A percentile compares a stretch with the other conserved stretches of the same genome.
Conservation (phyloP, 2,329 filamentous ascomycete species). For the Penicillium sp. region DNA sequence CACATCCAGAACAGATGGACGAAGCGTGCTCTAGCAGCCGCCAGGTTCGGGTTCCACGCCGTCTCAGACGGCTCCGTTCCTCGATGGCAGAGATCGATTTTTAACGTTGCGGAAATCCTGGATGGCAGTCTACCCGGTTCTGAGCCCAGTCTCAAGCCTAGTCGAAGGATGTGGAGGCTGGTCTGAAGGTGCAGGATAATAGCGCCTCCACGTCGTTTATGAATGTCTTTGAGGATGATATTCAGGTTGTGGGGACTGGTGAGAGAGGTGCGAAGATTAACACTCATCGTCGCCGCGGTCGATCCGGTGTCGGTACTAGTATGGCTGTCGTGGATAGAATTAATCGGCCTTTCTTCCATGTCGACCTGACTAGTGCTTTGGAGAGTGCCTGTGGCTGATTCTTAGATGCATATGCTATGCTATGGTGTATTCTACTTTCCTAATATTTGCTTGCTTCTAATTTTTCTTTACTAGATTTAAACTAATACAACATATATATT, state of each 20-base stretch:
- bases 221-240: neutral
- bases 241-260: neutral
- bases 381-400: conserved; percentile 77
- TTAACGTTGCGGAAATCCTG: conserved; percentile 1
- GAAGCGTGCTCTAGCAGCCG: conserved; percentile 77
- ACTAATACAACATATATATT: no score
- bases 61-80: neutral
- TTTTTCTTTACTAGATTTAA: neutral
- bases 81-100: neutral
- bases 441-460: neutral
- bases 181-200: neutral
- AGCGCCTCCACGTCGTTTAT: neutral
- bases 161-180: neutral
- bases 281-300: neutral
- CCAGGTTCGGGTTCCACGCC: conserved; percentile 76
- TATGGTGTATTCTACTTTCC: neutral
- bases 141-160: neutral
- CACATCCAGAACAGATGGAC: conserved; percentile 88
- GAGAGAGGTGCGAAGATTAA: neutral
- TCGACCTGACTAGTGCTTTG: conserved; percentile 80
- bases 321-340: conserved; percentile 70
- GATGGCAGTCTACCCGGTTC: neutral
- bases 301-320: conserved; percentile 57
- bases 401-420: neutral
- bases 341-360: conserved; percentile 83